phyloP scores from a whole-genome alignment of 192 early-diverging fungal genomes.

The Coemansia sp. region DNA sequence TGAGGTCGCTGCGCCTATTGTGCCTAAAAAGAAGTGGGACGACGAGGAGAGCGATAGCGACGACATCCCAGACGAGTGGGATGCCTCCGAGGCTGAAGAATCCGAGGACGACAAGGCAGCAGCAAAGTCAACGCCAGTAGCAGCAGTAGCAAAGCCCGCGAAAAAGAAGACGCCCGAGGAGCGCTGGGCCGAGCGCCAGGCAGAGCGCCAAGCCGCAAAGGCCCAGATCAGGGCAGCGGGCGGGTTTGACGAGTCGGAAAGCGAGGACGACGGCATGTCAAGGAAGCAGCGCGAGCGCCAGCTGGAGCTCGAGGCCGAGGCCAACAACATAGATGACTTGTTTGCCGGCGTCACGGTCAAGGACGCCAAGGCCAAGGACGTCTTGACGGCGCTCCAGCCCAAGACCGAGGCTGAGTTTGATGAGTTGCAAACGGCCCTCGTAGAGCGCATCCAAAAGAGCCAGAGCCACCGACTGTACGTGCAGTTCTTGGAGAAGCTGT shows the following conservation, averaged over 20 bases:
- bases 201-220: constrained; percentile 46
- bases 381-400: constrained; percentile 58
- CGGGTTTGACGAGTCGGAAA: constrained; percentile 29
- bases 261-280: constrained; percentile 48
- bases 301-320: constrained; percentile 66
- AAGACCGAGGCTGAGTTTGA: constrained; percentile 72
- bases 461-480: constrained; percentile 50
- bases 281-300: constrained; percentile 60
- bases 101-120: constrained; percentile 44
- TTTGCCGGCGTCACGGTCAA: constrained; percentile 67
- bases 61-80: constrained; percentile 66
- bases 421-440: constrained; percentile 63
- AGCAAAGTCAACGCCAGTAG: background rate
- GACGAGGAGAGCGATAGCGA: constrained; percentile 69
- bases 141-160: constrained; percentile 45
- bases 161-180: constrained; percentile 60
- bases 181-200: constrained; percentile 66
- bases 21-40: constrained; percentile 57
- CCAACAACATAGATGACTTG: constrained; percentile 64
- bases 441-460: constrained; percentile 61
- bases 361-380: constrained; percentile 24
- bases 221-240: constrained; percentile 41
- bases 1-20: background rate
- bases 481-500: constrained; percentile 65
- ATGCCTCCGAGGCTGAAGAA: constrained; percentile 62